These are phyloP conservation scores for Rubroboletus satanas DNA, from an alignment of 768 basidiomycete genomes.

Conservation along the genomic window DNA sequence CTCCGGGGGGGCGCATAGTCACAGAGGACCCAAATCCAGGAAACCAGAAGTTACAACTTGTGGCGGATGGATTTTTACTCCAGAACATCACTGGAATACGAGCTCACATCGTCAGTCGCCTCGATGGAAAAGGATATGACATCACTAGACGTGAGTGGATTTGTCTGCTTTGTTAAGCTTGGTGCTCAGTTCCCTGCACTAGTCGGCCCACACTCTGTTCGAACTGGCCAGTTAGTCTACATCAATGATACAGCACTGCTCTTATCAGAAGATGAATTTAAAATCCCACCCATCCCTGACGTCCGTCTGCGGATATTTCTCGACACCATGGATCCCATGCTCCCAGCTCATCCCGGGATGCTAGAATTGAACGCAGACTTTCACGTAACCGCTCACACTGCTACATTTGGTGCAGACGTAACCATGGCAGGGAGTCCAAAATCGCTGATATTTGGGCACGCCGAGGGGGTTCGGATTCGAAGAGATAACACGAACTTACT, in stretches of 20 bases:
- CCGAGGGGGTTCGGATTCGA: conserved; percentile 52
- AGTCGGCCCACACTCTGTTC: conserved; percentile 83
- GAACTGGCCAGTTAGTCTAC: conserved; percentile 77
- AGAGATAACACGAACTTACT: conserved; percentile 48
- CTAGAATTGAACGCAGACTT: conserved; percentile 42
- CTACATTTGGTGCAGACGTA: conserved; percentile 68
- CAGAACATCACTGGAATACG: conserved; percentile 77
- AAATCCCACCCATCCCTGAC: conserved; percentile 31
- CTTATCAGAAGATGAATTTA: conserved; percentile 31
- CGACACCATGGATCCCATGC: conserved; percentile 46
- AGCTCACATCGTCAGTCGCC: conserved; percentile 68
- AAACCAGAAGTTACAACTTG: conserved; percentile 56
- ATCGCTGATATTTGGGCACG: conserved; percentile 44
- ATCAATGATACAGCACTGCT: conserved; percentile 61
- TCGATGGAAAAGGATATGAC: conserved; percentile 85
- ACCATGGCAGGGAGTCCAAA: conserved; percentile 25
- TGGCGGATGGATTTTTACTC: conserved; percentile 68
- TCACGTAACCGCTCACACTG: conserved; percentile 57
- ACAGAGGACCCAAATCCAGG: conserved; percentile 71
- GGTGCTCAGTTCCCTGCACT: conserved; percentile 4
- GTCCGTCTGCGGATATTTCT: conserved; percentile 59
- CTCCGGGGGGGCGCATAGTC: conserved; percentile 48
- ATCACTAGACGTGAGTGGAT: conserved; percentile 66
- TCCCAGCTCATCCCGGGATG: conserved; percentile 38
- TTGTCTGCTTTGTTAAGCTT: neutral